Conservation (phyloP, 2,329 filamentous ascomycete species). For the Neoarthrinium moseri region DNA sequence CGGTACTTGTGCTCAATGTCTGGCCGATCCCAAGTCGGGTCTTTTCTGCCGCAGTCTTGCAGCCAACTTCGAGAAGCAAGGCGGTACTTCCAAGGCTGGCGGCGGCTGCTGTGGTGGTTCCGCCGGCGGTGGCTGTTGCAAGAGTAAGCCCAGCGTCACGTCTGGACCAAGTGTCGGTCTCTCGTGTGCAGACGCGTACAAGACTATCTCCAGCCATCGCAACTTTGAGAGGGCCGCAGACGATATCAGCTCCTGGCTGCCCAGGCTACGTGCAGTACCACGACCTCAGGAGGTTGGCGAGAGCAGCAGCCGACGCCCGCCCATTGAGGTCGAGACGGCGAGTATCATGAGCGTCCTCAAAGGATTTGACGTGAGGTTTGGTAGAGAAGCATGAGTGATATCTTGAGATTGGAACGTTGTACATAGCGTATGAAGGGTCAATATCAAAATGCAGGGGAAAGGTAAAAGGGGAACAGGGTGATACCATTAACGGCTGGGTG, state of each 20-base stretch:
- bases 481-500: too few species aligned
- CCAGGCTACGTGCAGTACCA: conserved; percentile 64
- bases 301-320: conserved; percentile 36
- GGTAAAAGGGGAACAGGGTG: too few species aligned
- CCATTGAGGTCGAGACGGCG: conserved; percentile 77
- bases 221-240: conserved; percentile 73
- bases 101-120: conserved; percentile 65
- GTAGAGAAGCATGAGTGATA: conserved; percentile 32
- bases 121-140: conserved; percentile 65
- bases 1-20: conserved; percentile 76
- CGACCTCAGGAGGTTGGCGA: conserved; percentile 23
- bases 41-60: conserved; percentile 82
- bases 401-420: neutral
- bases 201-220: conserved; percentile 73
- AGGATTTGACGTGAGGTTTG: conserved; percentile 76
- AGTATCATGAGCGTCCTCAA: conserved; percentile 85
- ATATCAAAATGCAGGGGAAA: too few species aligned
- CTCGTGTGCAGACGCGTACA: conserved; percentile 76
- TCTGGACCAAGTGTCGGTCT: conserved; percentile 53
- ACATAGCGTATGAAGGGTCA: neutral
- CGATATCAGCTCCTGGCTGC: conserved; percentile 74
- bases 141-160: conserved; percentile 32
- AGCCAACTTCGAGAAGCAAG: conserved; percentile 55
- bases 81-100: conserved; percentile 10
- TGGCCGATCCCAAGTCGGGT: conserved; percentile 74